Conservation (phyloP, 2,329 filamentous ascomycete species). For the Amauroascus niger region DNA sequence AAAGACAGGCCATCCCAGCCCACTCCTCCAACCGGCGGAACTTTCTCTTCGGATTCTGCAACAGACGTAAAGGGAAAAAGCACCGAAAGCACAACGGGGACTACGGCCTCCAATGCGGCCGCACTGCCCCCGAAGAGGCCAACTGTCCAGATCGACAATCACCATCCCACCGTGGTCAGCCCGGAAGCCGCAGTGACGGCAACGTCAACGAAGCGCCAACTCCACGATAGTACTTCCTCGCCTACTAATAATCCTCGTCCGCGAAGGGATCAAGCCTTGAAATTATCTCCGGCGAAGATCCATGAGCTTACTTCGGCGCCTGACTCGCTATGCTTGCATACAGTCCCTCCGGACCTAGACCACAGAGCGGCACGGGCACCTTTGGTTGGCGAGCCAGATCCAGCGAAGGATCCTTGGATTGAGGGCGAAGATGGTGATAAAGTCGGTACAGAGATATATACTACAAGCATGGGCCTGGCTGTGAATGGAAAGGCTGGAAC, state of each 20-base stretch:
- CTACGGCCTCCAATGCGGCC: not conserved
- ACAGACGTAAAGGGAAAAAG: not conserved
- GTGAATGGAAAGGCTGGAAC: constrained; percentile 4
- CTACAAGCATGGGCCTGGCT: constrained; percentile 8
- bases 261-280: constrained; percentile 37
- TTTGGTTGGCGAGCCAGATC: constrained; percentile 15
- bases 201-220: not conserved
- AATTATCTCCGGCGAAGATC: constrained; percentile 47
- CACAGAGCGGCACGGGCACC: constrained; percentile 19
- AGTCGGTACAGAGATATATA: not conserved
- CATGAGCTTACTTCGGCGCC: constrained; percentile 47
- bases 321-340: constrained; percentile 44
- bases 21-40: not conserved
- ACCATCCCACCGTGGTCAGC: constrained; percentile 7
- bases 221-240: constrained; percentile 1
- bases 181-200: not conserved
- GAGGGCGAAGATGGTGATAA: constrained; percentile 8
- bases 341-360: constrained; percentile 24
- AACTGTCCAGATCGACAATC: constrained; percentile 13
- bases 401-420: not conserved
- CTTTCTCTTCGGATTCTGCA: not conserved
- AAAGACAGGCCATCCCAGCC: not conserved
- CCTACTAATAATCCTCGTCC: constrained; percentile 19
- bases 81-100: not conserved
- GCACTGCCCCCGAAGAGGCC: constrained; percentile 11